phyloP scores from a whole-genome alignment of 2,329 filamentous ascomycete species.

The Pseudocercospora fuligena region DNA sequence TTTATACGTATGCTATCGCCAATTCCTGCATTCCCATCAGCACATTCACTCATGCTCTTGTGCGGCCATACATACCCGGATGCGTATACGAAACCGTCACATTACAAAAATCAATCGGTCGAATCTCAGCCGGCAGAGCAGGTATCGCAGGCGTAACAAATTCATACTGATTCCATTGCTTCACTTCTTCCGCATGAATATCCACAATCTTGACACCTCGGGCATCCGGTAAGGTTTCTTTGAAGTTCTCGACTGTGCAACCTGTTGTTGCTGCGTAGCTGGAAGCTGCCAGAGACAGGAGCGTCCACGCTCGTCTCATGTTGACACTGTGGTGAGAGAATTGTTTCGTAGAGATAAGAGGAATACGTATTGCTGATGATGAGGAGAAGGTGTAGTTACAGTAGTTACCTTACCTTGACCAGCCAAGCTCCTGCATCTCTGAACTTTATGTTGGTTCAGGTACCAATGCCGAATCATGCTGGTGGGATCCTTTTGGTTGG shows the following conservation, averaged over 20 bases:
- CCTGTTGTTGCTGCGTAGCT: neutral
- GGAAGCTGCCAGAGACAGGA: neutral
- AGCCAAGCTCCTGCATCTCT: slow-evolving; percentile 4
- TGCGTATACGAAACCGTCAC: slow-evolving; percentile 45
- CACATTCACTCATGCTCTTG: neutral
- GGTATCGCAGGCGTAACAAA: slow-evolving; percentile 15
- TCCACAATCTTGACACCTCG: slow-evolving; percentile 12
- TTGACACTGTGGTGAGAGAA: neutral
- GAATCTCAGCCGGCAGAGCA: slow-evolving; percentile 12
- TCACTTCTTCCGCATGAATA: slow-evolving; percentile 7
- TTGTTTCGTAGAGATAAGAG: neutral
- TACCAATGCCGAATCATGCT: neutral
- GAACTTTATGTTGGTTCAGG: slow-evolving; percentile 4
- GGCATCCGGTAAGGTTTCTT: slow-evolving; percentile 8
- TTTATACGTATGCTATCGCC: slow-evolving; percentile 39
- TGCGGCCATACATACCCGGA: slow-evolving; percentile 30
- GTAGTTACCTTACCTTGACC: slow-evolving; percentile 5
- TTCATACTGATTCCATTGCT: slow-evolving; percentile 14
- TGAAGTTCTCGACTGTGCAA: slow-evolving; percentile 8
- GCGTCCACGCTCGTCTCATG: neutral
- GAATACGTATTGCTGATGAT: neutral
- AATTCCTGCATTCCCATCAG: slow-evolving; percentile 17
- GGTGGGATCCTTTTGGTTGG: neutral
- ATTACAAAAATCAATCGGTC: slow-evolving; percentile 40
- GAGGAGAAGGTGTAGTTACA: slow-evolving; percentile 8